Base-by-base conservation (phyloP, 2,329 filamentous ascomycete genomes). In the Lasiodiplodia sp. region DNA sequence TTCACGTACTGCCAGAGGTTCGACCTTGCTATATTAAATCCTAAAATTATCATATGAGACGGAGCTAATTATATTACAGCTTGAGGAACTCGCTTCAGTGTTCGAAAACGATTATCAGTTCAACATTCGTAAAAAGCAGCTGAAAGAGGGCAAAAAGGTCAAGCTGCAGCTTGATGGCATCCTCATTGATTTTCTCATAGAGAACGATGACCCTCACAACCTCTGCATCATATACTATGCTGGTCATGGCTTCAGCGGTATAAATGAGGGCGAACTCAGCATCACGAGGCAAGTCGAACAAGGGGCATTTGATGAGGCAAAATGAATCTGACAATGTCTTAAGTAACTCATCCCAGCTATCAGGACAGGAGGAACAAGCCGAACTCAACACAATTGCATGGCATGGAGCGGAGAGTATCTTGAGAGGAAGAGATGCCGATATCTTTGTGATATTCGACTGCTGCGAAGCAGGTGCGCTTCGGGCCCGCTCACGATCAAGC, bases 381-480 rank as follows among this genome's bases (percentile, higher is more conserved):
- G 14, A 6, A 3, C 28, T n/a, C 5, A 63, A 63, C 4, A 12
- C 14, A 8, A 12, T 63, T 1, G 40, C 58, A 1, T 63, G 58
- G 58, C 40, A 47, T 18, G 28, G 1, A 31, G 58, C 47, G 8
- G 58, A 63, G n/a, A 40, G 38, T 6, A 31, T 34, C 4, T 47
- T 74, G 2, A 49, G 66, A 18, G 37, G 64, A 18, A 65, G 67
- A 0, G 37, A 69, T 1, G 66, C 69, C 28, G 74, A 75, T 38
- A 66, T 75, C 1, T 68, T 76, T 3, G 67, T 72, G 25, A 75
- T 76, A 5, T 70, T 76, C 25, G 74, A 76, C 66, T 72, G 71
- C 47, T 76, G 74, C 63, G 72, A 70, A 23, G 71, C 72, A 3
- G 70, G 71, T 16, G 66, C 69, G 31, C 66, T 71, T 18, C 25